These are phyloP conservation scores for Grigorovia jiainica DNA, from an alignment of 805 yeast genomes.

Conservation along the genomic window DNA sequence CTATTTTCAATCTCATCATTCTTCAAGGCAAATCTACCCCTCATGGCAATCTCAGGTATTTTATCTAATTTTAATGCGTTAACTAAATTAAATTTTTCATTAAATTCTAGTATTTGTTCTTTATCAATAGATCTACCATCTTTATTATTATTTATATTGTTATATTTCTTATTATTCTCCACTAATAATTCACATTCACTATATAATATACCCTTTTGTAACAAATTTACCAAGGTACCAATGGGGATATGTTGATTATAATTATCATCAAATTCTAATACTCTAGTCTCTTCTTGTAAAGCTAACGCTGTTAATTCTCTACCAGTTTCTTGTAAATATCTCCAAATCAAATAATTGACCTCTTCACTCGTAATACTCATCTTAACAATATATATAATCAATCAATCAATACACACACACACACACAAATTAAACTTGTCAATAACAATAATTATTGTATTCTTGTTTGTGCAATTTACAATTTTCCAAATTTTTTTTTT, in stretches of 20 bases:
- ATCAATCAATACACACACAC: too few relatives aligned
- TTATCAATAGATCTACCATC: slow-evolving; percentile 7
- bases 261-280: slow-evolving; percentile 45
- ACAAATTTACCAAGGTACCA: slow-evolving; percentile 71
- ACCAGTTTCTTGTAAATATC: slow-evolving; percentile 83
- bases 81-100: slow-evolving; percentile 40
- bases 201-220: slow-evolving; percentile 79
- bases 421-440: too few relatives aligned
- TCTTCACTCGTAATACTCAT: slow-evolving; percentile 82
- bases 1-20: slow-evolving; percentile 8
- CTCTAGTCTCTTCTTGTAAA: slow-evolving; percentile 61
- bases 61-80: slow-evolving; percentile 42
- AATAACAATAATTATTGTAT: too few relatives aligned
- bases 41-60: slow-evolving; percentile 22
- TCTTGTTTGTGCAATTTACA: too few relatives aligned
- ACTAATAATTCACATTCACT: slow-evolving; percentile 58
- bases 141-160: slow-evolving; percentile 14
- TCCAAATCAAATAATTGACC: slow-evolving; percentile 84
- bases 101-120: slow-evolving; percentile 6
- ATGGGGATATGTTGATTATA: slow-evolving; percentile 50
- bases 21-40: slow-evolving; percentile 28
- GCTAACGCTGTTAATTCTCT: slow-evolving; percentile 70
- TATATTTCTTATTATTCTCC: too few relatives aligned
- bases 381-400: too few relatives aligned
- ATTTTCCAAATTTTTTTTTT: too few relatives aligned